Base-by-base conservation (phyloP, 164 flowering plant genomes). In the Magnolia kwangsiensis region DNA sequence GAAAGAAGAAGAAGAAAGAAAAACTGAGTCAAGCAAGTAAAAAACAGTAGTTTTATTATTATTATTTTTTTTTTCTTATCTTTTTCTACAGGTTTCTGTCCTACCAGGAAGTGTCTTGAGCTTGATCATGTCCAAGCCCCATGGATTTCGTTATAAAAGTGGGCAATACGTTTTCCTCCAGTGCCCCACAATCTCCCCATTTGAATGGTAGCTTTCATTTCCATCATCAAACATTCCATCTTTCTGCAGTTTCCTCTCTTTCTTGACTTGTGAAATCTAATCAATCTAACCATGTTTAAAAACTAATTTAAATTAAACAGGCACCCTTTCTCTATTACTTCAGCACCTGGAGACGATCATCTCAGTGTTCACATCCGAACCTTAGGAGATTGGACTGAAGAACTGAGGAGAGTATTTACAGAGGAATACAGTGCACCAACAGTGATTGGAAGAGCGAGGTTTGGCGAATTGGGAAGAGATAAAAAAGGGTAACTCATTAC, bases 241-340 rank as follows among this genome's bases (percentile, higher is more conserved):
- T 72, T 72, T 65, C 21, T 9, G 7, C 4, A 61, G 9, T 1
- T 19, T 37, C 7, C 11, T 11, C 9, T 4, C 11, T 21, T 18
- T 8, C 63, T 11, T 31, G 21, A 37, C 4, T 59, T 19, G 8
- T 8, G 19, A 31, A 73, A 4, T 73, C 67, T 31, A 72, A 72
- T 51, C 27, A 5, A 29, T 72, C 37, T 11, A 72, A 18, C 16
- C 37, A 11, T 51, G 64, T 21, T 71, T 21, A 27, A 69, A 27
- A 9, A 50, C 24, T 19, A 27, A 37, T 37, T 50, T 20, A 16
- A 64, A 67, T 58, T 10, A 69, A 75, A 2, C 84, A 94, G 99
- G 99, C 99, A 96, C 77, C 99, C 98, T 65, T 96, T 92, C 83
- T 92, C 98, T 51, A 89, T 96, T 23, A 93, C 97, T 75, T 92